A percentile compares a stretch with the other conserved stretches of the same genome.
Evolutionary conservation across 805 yeast species (phyloP).

Genomic region (Ogataea trehalophila): DNA sequence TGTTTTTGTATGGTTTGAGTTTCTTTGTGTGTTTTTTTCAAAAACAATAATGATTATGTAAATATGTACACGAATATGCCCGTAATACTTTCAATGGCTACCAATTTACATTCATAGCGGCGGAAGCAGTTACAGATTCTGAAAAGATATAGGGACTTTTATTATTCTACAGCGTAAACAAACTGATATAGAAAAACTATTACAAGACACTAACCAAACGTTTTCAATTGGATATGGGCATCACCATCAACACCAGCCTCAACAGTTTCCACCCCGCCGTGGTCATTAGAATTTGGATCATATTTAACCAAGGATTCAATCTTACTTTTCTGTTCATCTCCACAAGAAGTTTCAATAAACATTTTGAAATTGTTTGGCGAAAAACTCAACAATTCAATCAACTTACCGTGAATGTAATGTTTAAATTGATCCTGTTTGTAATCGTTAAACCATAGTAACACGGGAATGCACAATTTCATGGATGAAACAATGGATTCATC

Average conservation of each 20-base stretch:
- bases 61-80: neutral
- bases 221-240: conserved; percentile 47
- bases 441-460: conserved; percentile 29
- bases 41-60: neutral
- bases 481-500: conserved; percentile 29
- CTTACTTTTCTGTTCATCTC: conserved; percentile 34
- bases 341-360: conserved; percentile 36
- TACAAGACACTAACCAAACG: conserved; percentile 32
- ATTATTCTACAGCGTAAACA: no score
- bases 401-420: conserved; percentile 40
- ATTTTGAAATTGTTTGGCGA: conserved; percentile 45
- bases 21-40: no score
- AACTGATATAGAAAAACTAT: no score
- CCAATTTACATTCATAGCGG: no score
- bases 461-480: conserved; percentile 28
- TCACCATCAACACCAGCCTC: conserved; percentile 15
- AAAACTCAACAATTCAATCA: conserved; percentile 42
- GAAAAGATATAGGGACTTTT: no score
- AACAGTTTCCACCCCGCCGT: conserved; percentile 5
- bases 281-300: conserved; percentile 13
- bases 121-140: no score
- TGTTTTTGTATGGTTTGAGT: no score
- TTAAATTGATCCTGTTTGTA: conserved; percentile 15
- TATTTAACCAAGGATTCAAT: conserved; percentile 42
- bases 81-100: no score